These are phyloP conservation scores for Ramaria sp. DNA, from an alignment of 768 basidiomycete species.

Conservation along the genomic window DNA sequence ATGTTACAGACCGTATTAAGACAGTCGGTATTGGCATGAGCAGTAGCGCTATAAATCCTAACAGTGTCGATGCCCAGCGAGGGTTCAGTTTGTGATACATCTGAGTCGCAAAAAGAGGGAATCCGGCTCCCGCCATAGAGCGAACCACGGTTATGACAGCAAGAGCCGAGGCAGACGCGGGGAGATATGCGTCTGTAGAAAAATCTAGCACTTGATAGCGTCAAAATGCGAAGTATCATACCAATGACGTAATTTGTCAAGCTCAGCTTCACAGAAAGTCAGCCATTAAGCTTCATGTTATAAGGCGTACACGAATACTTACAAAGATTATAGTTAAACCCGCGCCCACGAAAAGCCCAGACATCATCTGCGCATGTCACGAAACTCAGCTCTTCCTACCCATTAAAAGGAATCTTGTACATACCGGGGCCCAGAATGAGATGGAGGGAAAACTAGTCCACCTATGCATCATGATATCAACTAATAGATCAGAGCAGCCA, in stretches of 20 bases:
- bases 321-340: not conserved
- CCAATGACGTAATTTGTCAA: not conserved
- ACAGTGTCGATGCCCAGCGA: constrained; percentile 33
- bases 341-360: not conserved
- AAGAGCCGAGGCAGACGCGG: not conserved
- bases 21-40: constrained; percentile 58
- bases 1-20: constrained; percentile 49
- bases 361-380: not conserved
- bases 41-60: constrained; percentile 44
- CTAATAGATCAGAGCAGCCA: not conserved
- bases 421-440: constrained; percentile 1
- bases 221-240: not conserved
- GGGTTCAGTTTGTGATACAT: constrained; percentile 14
- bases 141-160: constrained; percentile 1
- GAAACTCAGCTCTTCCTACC: not conserved
- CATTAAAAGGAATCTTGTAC: not conserved
- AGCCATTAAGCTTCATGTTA: not conserved
- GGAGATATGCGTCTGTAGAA: not conserved
- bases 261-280: not conserved
- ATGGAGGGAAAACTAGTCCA: not conserved
- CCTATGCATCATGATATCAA: not conserved
- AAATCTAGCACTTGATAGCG: too few relatives aligned
- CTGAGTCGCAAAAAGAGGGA: constrained; percentile 2
- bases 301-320: not conserved
- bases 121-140: not conserved